These are phyloP conservation scores for Lasiosphaeria miniovina DNA, from an alignment of 495 filamentous ascomycete species.

Conservation along the genomic window DNA sequence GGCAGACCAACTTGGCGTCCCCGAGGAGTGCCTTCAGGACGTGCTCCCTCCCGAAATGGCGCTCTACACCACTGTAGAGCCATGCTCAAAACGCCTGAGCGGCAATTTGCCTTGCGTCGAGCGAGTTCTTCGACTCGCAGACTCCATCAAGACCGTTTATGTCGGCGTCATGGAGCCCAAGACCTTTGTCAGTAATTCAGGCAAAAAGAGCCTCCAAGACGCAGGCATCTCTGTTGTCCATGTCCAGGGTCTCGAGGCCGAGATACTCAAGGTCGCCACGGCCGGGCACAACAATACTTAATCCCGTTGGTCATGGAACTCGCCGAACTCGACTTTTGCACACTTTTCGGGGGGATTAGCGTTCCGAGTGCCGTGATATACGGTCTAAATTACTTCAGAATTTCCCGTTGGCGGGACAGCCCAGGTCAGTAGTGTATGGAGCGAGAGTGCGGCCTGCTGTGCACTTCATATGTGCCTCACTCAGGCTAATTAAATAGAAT, in stretches of 20 bases:
- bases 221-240: constrained; percentile 71
- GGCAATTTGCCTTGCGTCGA: constrained; percentile 83
- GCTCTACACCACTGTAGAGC: constrained; percentile 94
- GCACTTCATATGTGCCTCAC: no score
- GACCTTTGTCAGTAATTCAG: constrained; percentile 82
- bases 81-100: constrained; percentile 75
- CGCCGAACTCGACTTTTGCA: no score
- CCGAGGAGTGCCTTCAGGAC: constrained; percentile 54
- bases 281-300: constrained; percentile 60
- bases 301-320: no score
- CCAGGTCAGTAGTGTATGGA: no score
- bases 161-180: constrained; percentile 86
- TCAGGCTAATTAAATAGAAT: no score
- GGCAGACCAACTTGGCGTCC: constrained; percentile 44
- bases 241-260: constrained; percentile 72
- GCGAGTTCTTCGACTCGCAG: constrained; percentile 65
- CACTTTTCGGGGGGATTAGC: no score
- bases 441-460: no score
- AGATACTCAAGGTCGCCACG: constrained; percentile 76
- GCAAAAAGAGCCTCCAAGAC: constrained; percentile 64
- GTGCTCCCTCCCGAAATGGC: constrained; percentile 56
- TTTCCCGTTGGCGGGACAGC: no score
- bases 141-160: constrained; percentile 70
- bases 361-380: no score
- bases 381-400: no score